Base-by-base conservation (phyloP, 164 flowering plant genomes). In the Cinnamomum micranthum region DNA sequence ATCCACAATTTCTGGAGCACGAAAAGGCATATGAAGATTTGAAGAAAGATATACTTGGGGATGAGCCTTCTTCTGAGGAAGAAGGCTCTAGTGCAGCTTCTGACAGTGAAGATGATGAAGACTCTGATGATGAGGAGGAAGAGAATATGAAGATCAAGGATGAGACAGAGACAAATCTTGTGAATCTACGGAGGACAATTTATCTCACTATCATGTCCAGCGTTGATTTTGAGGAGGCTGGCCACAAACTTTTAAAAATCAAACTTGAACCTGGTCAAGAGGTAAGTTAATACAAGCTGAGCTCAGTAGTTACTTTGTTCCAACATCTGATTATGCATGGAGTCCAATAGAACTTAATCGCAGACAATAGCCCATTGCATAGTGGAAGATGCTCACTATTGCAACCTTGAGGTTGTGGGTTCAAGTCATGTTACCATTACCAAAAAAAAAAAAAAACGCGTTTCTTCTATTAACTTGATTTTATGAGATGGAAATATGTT, bases 161-260 rank as follows among this genome's bases (percentile, higher is more conserved):
- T 83, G 98, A 90, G 68, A 96, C 99, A 22, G 98, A 96, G 83
- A 96, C 99, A 23, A 92, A 94, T 79, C 91, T 96, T 75, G 85
- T 96, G 4, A 94, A 94, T 75, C 86, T 94, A 28, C 80, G 99
- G 24, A 90, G 98, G 79, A 96, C 97, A 51, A 96, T 94, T 65
- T 94, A 96, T 82, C 80, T 96, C 50, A 94, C 99, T 17, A 94
- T 94, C 67, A 96, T 96, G 99, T 94, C 97, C 28, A 96, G 99
- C 86, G 98, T 92, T 68, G 97, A 94, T 79, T 96, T 94, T 85
- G 99, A 96, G 84, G 99, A 96, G 79, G 99, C 99, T 73, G 99
- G 99, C 2, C 99, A 96, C 76, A 96, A 96, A 78, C 85, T 96
- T 2, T 76, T 96, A 72, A 91, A 96, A 81, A 94, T 96, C 69